Percentiles rank a stretch among this genome's conserved stretches.
These are phyloP conservation scores for Pseudocercospora eumusae DNA, from an alignment of 2,329 filamentous ascomycete genomes.

Conservation along the genomic window DNA sequence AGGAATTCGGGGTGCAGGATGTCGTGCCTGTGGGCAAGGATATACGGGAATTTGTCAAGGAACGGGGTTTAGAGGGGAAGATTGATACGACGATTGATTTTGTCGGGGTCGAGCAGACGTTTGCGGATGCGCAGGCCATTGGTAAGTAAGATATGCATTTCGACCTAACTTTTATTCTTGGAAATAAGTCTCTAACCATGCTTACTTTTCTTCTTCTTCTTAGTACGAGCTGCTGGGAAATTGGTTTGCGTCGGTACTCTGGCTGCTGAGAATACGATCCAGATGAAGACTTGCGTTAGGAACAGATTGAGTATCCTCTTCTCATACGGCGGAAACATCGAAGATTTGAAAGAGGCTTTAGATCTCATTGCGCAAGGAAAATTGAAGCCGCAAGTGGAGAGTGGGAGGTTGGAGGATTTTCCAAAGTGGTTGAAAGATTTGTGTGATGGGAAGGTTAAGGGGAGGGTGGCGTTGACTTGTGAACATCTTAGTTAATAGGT, in stretches of 20 bases:
- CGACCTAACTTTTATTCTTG: no score
- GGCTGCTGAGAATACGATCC: slow-evolving; percentile 44
- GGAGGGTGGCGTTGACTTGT: not conserved
- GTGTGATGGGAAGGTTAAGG: slow-evolving; percentile 12
- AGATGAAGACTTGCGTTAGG: slow-evolving; percentile 50
- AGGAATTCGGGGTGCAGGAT: slow-evolving; percentile 39
- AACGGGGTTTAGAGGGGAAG: slow-evolving; percentile 10
- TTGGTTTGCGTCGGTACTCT: slow-evolving; percentile 47
- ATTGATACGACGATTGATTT: slow-evolving; percentile 26
- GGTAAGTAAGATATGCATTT: no score
- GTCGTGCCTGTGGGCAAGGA: slow-evolving; percentile 30
- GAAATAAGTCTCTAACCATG: no score
- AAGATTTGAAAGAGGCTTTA: slow-evolving; percentile 41
- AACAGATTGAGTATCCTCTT: slow-evolving; percentile 49
- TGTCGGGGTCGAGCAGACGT: slow-evolving; percentile 40
- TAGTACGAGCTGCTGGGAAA: slow-evolving; percentile 43
- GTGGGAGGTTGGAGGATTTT: slow-evolving; percentile 10
- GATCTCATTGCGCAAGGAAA: slow-evolving; percentile 38
- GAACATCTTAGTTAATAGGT: no score
- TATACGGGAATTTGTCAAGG: slow-evolving; percentile 19
- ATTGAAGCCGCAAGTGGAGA: slow-evolving; percentile 25
- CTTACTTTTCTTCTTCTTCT: no score
- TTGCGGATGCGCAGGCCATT: slow-evolving; percentile 42
- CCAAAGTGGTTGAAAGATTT: slow-evolving; percentile 9
- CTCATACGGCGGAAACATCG: slow-evolving; percentile 47